Conservation (phyloP, 164 flowering plant genomes). For the Vitis vinifera region DNA sequence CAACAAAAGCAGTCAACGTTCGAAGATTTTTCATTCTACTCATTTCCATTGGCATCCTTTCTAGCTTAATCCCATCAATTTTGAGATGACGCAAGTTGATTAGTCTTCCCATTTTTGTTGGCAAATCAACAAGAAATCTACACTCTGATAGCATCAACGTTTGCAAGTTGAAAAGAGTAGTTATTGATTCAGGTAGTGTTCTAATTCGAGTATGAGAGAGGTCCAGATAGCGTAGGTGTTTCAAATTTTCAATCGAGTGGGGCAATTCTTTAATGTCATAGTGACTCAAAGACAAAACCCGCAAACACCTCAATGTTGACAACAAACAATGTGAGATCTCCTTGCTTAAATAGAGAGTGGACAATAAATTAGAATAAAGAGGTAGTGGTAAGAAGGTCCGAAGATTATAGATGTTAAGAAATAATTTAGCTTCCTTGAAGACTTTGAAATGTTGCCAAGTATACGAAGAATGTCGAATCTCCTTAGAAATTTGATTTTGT, state of each 20-base stretch:
- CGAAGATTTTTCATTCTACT: slow-evolving; percentile 14
- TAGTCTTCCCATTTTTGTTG: slow-evolving; percentile 14
- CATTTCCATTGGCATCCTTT: slow-evolving; percentile 15
- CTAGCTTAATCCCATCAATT: background rate
- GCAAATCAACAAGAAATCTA: slow-evolving; percentile 8
- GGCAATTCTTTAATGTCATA: slow-evolving; percentile 10
- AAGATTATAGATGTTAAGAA: slow-evolving; percentile 9
- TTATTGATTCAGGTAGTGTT: background rate
- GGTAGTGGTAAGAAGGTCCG: slow-evolving; percentile 22
- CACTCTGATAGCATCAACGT: background rate
- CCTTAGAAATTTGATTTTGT: too few species aligned
- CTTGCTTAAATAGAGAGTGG: background rate
- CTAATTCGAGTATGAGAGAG: slow-evolving; percentile 23
- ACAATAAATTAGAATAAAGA: too few species aligned
- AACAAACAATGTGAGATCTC: slow-evolving; percentile 13
- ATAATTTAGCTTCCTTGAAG: slow-evolving; percentile 5
- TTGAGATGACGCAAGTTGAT: slow-evolving; percentile 24
- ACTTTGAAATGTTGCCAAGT: fast-evolving
- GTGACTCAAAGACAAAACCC: slow-evolving; percentile 19
- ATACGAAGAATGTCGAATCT: too few species aligned
- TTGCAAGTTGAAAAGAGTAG: background rate
- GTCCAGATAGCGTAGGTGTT: slow-evolving; percentile 27
- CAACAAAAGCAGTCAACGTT: slow-evolving; percentile 2
- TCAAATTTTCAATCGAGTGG: slow-evolving; percentile 19
- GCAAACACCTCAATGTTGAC: slow-evolving; percentile 10